Evolutionary conservation across 768 basidiomycete species (phyloP), one percentile per base, ranked within the genome.

Genomic region (Boletus reticulatus): DNA sequence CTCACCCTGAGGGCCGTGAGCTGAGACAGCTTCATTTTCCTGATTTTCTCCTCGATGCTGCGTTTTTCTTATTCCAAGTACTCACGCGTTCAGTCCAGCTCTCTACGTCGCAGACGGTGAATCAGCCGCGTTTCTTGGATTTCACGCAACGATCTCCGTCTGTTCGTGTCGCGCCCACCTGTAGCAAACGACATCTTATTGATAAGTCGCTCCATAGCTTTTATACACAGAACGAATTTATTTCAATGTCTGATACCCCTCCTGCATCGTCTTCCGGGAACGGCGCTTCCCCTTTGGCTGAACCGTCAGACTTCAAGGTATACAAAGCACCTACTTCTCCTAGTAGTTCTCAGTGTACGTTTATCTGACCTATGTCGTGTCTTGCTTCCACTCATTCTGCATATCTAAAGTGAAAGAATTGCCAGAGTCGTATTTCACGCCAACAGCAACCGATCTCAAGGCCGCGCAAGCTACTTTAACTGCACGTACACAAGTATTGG

Each of bases 401-500:
- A 32, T 32, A 37, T 31, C 13, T 60, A 32, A 60, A 72, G 59
- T 69, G 81, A 78, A 72, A 50, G 75, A 80, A 17, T 70, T 91
- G 13, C 83, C 90, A 3, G 90, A 92, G 60, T 80, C 83, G 4
- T 90, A 87, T 67, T 92, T 92, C 64, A 80, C 77, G 7, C 88
- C 87, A 4, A 90, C 86, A 12, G 61, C 82, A 16, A 78, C 85
- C 7, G 92, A 94, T 65, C 73, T 94, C 55, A 83, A 80, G 63
- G 80, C 79, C 4, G 84, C 86, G 5, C 91, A 91, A 68, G 75
- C 78, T 4, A 78, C 80, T 19, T 75, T 92, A 43, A 69, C 77
- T 10, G 83, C 86, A 6, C 80, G 87, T 1, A 82, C 83, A 3
- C 79, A 83, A 36, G 76, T 85, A 2, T 73, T 94, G 14, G 73